Conservation (phyloP, 2,329 filamentous ascomycete genomes). For the Colletotrichum paranaense region DNA sequence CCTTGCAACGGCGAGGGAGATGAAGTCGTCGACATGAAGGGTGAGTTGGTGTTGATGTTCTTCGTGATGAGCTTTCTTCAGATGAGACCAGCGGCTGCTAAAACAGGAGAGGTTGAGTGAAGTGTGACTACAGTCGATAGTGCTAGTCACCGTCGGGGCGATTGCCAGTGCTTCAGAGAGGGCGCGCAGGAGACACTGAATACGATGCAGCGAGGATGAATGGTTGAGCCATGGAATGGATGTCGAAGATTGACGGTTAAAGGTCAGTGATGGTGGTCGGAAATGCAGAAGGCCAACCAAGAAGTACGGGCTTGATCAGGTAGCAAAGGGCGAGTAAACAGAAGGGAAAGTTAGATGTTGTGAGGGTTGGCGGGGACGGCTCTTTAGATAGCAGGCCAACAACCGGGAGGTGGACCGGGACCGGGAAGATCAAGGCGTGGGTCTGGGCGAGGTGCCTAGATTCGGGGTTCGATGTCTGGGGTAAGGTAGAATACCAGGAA, state of each 20-base stretch:
- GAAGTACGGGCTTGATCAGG: not conserved
- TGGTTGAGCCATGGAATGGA: conserved; percentile 18
- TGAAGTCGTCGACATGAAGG: conserved; percentile 41
- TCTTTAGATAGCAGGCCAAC: conserved; percentile 13
- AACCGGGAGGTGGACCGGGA: conserved; percentile 15
- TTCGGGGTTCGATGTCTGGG: conserved; percentile 1
- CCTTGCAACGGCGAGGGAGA: conserved; percentile 43
- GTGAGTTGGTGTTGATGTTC: not conserved
- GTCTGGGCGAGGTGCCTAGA: conserved; percentile 10
- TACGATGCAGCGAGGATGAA: not conserved
- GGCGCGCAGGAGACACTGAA: conserved; percentile 2
- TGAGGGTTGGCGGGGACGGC: conserved; percentile 2
- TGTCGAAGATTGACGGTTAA: not conserved
- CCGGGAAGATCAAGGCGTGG: conserved; percentile 12
- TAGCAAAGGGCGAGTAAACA: not conserved
- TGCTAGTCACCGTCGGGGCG: not conserved
- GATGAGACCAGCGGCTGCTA: not conserved
- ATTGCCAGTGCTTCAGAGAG: not conserved
- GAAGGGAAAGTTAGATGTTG: not conserved
- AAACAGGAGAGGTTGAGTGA: conserved; percentile 9
- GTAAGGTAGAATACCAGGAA: not conserved
- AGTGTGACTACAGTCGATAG: not conserved
- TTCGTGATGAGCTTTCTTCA: not conserved
- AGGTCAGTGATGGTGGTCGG: not conserved
- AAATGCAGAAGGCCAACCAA: not conserved